Conservation (phyloP, 2,329 filamentous ascomycete genomes). For the Cercospora zeae-maydis region DNA sequence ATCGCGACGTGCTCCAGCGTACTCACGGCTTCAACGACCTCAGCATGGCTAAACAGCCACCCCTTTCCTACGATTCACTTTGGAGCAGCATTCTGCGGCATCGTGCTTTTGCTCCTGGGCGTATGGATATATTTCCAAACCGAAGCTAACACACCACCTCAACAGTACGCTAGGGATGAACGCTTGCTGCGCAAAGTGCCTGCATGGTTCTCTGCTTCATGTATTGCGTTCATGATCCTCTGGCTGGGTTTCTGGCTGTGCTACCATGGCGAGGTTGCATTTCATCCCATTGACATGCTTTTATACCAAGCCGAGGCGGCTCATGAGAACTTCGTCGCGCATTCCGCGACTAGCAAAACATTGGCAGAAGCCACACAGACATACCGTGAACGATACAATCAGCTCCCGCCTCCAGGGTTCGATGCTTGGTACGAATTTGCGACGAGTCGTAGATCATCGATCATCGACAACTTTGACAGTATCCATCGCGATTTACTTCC, state of each 20-base stretch:
- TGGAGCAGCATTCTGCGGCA: constrained; percentile 26
- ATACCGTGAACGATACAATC: constrained; percentile 52
- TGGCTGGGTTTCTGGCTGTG: constrained; percentile 42
- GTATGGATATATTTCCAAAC: constrained; percentile 33
- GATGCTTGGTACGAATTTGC: constrained; percentile 60
- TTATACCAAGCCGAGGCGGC: constrained; percentile 49
- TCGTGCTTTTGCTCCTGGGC: constrained; percentile 29
- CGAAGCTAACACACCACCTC: constrained; percentile 18
- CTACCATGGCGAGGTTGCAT: constrained; percentile 40
- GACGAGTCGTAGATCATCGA: constrained; percentile 47
- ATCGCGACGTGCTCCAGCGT: constrained; percentile 39
- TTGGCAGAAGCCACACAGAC: constrained; percentile 49
- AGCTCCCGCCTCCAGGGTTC: constrained; percentile 58
- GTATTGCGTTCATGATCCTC: constrained; percentile 44
- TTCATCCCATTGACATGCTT: constrained; percentile 55
- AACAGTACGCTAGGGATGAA: neutral
- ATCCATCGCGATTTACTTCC: constrained; percentile 56
- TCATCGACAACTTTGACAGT: constrained; percentile 60
- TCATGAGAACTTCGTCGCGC: constrained; percentile 49
- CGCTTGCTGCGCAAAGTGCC: constrained; percentile 22
- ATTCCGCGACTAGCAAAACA: constrained; percentile 48
- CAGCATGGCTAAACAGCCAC: constrained; percentile 34
- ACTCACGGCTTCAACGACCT: constrained; percentile 35
- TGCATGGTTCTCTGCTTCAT: constrained; percentile 37
- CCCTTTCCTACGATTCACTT: constrained; percentile 31